Percentiles rank a stretch among this genome's conserved stretches.
Conservation (phyloP, 2,329 filamentous ascomycete genomes). For the Exophiala sp. region DNA sequence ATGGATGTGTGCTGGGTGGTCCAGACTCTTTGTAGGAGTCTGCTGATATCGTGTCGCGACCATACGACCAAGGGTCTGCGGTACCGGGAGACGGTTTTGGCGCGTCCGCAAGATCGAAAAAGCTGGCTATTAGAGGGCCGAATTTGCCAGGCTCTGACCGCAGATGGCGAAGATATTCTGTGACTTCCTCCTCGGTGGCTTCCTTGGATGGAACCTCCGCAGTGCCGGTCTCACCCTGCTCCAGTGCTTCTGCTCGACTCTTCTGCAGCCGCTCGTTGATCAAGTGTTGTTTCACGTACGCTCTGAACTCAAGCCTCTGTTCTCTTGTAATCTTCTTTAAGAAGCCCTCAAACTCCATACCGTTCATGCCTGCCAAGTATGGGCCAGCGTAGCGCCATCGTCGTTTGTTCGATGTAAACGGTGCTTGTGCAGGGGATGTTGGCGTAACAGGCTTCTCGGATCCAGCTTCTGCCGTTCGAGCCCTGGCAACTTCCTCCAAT, state of each 20-base stretch:
- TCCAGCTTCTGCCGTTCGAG: background rate
- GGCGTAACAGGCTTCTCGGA: background rate
- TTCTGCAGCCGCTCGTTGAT: conserved; percentile 35
- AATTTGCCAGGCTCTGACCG: conserved; percentile 45
- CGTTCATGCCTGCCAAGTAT: conserved; percentile 55
- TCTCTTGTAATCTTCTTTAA: conserved; percentile 40
- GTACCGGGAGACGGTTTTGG: conserved; percentile 35
- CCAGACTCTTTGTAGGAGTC: conserved; percentile 45
- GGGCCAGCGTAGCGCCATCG: conserved; percentile 58
- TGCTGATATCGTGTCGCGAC: conserved; percentile 29
- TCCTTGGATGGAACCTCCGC: conserved; percentile 29
- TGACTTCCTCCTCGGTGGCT: conserved; percentile 46
- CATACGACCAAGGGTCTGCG: conserved; percentile 24
- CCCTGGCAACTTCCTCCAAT: conserved; percentile 12
- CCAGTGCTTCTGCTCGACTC: conserved; percentile 38
- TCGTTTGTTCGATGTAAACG: background rate
- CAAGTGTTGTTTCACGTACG: conserved; percentile 36
- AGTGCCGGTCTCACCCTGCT: conserved; percentile 38
- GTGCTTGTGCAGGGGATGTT: conserved; percentile 2
- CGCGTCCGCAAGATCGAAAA: conserved; percentile 55
- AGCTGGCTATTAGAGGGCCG: conserved; percentile 51
- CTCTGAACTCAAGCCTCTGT: conserved; percentile 28
- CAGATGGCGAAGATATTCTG: conserved; percentile 44
- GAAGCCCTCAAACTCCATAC: conserved; percentile 54
- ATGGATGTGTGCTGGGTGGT: conserved; percentile 62